Evolutionary conservation across 176 grass and related monocot genomes (phyloP), one percentile per base, ranked within the genome.

Genomic region (Ensete glaucum): DNA sequence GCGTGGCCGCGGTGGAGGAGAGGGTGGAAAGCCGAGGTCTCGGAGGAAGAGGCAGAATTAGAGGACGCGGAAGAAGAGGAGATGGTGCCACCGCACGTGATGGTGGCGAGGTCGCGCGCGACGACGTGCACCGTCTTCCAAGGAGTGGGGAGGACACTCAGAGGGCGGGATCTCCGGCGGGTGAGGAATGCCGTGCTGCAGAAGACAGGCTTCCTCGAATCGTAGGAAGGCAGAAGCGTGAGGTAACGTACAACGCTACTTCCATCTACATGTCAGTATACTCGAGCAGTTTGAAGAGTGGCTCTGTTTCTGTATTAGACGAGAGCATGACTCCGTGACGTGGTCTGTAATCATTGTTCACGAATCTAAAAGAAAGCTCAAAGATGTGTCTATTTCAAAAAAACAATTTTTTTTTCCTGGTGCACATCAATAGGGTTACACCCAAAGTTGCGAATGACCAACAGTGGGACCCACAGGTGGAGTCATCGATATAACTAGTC

Each of bases 21-120:
- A 9, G 25, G 69, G 2, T 49, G 54, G 73, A 19, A 52, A 15
- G 54, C 48, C 3, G 22, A 81, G 50, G 1, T 13, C 11, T 80
- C 67, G 67, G 66, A 22, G 8, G 24, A 66, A 11, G 78, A 80
- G 9, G 64, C 54, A 1, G 65, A 66, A 50, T 22, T 10, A 19
- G 79, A 63, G 21, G 67, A 77, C 3, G 67, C 73, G 59, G 75
- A 73, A 43, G 81, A 74, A 51, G 67, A 53, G 73, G 82, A 67
- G 58, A 84, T 79, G 58, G 76, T 84, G 69, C 82, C 83, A 1
- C 83, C 83, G 9, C 83, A 85, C 49, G 78, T 85, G 64, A 85
- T 81, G 49, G 83, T 81, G 56, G 83, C 74, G 43, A 71, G 67
- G 65, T 81, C 78, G 5, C 78, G 65, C 53, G 20, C 25, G 73